Evolutionary conservation across 2,329 filamentous ascomycete genomes (phyloP), one percentile per base, ranked within the genome.

Genomic region (Leptodontidium sp.): DNA sequence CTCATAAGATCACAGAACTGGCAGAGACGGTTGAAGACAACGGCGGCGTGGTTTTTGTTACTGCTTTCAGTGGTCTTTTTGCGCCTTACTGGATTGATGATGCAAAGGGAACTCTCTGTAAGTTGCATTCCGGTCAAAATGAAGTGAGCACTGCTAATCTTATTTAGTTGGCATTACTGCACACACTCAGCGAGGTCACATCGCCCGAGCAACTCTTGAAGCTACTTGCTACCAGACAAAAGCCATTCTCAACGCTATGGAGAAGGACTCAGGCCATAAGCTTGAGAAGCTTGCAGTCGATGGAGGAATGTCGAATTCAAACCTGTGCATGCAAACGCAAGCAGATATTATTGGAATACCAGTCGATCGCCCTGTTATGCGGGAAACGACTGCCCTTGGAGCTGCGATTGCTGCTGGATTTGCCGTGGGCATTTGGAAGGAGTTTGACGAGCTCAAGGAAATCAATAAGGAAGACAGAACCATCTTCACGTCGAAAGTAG

Each of bases 321-420:
- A 90, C 73, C 83, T 92, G 63, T 90, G 88, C 80, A 93, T 92
- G 90, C 90, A 88, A 86, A 92, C 91, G 6, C 93, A 96, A 85
- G 87, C 92, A 72, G 90, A 95, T 80, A 86, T 95, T 57, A 93
- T 93, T 74, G 89, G 90, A 64, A 94, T 95, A 73, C 90, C 91
- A 53, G 90, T 95, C 71, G 88, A 92, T 78, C 88, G 93, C 49
- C 92, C 93, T 4, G 85, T 87, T 65, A 95, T 96, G 93, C 88
- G 91, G 71, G 93, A 96, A 81, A 94, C 92, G 2, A 96, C 93
- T 3, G 91, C 92, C 0, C 85, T 95, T 3, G 93, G 92, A 40
- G 92, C 93, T 38, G 93, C 92, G 53, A 94, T 95, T 70, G 92
- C 93, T 7, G 92, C 93, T 26, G 93, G 91, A n/a, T 88, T 94